These are phyloP conservation scores for Leishmania amazonensis DNA, from an alignment of 208 protist species.

Conservation along the genomic window DNA sequence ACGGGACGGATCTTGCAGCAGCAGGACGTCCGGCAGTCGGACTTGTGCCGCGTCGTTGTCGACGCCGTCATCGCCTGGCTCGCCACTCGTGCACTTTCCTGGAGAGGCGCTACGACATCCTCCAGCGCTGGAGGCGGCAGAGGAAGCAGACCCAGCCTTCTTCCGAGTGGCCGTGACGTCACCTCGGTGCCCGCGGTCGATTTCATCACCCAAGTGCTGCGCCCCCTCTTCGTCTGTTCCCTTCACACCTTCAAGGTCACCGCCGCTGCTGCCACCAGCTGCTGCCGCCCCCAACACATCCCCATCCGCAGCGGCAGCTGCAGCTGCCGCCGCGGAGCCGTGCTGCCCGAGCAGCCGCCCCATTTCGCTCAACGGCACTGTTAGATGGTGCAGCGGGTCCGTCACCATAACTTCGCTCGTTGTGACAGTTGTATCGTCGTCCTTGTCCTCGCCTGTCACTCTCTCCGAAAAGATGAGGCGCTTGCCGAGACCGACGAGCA, in stretches of 20 bases:
- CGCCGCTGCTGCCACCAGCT: conserved; percentile 1
- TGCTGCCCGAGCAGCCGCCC: conserved; percentile 24
- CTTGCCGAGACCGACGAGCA: conserved; percentile 72
- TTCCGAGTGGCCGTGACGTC: not conserved
- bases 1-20: conserved; percentile 55
- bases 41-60: not conserved
- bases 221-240: not conserved
- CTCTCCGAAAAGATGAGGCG: conserved; percentile 62
- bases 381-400: conserved; percentile 52
- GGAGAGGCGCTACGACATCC: not conserved
- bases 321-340: not conserved
- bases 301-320: not conserved
- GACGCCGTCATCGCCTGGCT: not conserved
- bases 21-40: conserved; percentile 13
- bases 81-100: not conserved
- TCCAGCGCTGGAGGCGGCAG: not conserved
- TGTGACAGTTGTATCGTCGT: conserved; percentile 16
- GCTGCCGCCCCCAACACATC: not conserved
- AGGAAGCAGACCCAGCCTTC: not conserved
- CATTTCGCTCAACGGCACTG: conserved; percentile 42
- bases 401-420: conserved; percentile 24
- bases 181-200: not conserved
- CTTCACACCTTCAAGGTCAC: not conserved
- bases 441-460: conserved; percentile 46
- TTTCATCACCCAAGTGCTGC: not conserved